phyloP scores from a whole-genome alignment of 495 filamentous ascomycete genomes.

The Daldinia grandis region DNA sequence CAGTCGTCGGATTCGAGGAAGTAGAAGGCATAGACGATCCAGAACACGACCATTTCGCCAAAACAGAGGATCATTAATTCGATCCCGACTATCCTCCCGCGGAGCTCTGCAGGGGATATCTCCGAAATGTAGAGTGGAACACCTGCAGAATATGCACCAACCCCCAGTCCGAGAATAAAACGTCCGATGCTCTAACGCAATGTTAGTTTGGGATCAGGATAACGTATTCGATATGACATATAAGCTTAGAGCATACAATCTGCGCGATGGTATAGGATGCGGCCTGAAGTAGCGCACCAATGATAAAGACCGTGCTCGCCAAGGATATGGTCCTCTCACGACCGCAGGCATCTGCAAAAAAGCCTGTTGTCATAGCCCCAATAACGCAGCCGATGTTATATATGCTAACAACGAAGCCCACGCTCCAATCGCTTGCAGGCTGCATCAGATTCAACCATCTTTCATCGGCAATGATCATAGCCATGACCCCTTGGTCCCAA shows the following conservation, averaged over 20 bases:
- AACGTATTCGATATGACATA: background rate
- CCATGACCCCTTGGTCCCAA: slow-evolving; percentile 66
- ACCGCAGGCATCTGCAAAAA: slow-evolving; percentile 52
- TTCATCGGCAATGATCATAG: slow-evolving; percentile 60
- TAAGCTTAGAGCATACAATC: slow-evolving; percentile 23
- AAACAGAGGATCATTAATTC: slow-evolving; percentile 52
- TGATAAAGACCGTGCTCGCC: slow-evolving; percentile 49
- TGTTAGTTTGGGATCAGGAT: slow-evolving; percentile 2
- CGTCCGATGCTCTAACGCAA: slow-evolving; percentile 33
- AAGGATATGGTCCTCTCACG: slow-evolving; percentile 50
- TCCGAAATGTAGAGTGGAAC: slow-evolving; percentile 62
- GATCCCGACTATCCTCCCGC: slow-evolving; percentile 60
- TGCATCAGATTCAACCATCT: slow-evolving; percentile 53
- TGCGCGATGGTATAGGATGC: slow-evolving; percentile 40
- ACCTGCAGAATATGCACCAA: slow-evolving; percentile 59
- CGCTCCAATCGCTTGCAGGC: slow-evolving; percentile 41
- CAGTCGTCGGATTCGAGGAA: slow-evolving; percentile 50
- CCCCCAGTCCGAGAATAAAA: slow-evolving; percentile 52
- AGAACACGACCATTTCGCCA: slow-evolving; percentile 56
- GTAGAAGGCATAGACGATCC: slow-evolving; percentile 62
- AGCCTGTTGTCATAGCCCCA: slow-evolving; percentile 50
- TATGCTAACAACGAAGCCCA: slow-evolving; percentile 41
- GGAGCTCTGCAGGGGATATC: slow-evolving; percentile 58
- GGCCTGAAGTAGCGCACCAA: slow-evolving; percentile 43
- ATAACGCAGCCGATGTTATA: slow-evolving; percentile 52